Percentiles rank a stretch among this genome's conserved stretches.
Conservation (phyloP, 176 grass and related monocot genomes). For the Hordeum marinum region DNA sequence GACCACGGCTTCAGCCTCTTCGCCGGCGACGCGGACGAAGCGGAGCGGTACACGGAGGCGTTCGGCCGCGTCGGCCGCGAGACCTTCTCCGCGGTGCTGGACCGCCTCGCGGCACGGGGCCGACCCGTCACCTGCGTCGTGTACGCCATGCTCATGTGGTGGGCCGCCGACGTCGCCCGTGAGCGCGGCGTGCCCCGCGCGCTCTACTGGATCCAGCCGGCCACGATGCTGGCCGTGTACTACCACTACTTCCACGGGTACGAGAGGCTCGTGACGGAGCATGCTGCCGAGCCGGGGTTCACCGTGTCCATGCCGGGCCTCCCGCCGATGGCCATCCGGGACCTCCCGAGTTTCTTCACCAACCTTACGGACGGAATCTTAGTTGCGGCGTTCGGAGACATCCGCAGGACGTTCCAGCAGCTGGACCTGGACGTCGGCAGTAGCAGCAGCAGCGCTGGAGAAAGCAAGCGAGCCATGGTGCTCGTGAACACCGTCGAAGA, state of each 20-base stretch:
- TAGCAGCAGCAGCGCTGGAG: background rate
- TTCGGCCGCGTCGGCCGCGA: background rate
- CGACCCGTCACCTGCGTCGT: conserved; percentile 42
- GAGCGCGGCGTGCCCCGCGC: conserved; percentile 18
- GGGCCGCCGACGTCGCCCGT: conserved; percentile 36
- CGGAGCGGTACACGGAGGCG: background rate
- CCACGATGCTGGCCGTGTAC: conserved; percentile 45
- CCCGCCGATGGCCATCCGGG: conserved; percentile 26
- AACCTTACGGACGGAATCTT: background rate
- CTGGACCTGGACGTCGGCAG: background rate
- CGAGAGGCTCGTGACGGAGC: conserved; percentile 18
- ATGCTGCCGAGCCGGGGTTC: conserved; percentile 29
- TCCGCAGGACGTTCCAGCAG: conserved; percentile 9
- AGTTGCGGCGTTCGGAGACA: background rate
- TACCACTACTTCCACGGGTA: conserved; percentile 62
- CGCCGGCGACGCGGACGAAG: background rate
- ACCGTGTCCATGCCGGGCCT: conserved; percentile 33
- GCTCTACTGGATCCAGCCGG: conserved; percentile 48
- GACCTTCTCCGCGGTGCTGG: background rate
- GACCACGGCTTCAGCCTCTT: background rate
- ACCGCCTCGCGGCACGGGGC: conserved; percentile 28
- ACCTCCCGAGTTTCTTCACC: conserved; percentile 43
- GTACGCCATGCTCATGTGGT: conserved; percentile 36
- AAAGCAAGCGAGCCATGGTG: conserved; percentile 10
- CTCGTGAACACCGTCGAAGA: conserved; percentile 54